Base-by-base conservation (phyloP, 192 early-diverging fungal species). In the Podochytrium sp. region DNA sequence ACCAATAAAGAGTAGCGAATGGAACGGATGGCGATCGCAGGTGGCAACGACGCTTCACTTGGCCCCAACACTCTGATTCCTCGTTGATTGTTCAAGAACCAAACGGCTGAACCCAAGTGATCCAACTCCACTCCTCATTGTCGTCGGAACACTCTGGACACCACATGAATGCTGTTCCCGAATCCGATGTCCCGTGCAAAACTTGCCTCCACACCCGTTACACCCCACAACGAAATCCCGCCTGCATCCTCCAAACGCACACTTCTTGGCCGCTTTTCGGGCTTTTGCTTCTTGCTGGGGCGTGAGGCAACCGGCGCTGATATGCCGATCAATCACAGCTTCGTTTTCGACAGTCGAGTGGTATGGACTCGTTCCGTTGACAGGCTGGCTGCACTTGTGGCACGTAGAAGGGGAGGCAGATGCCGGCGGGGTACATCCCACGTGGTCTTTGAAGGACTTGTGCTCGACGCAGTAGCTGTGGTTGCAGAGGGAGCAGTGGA, bases 391-490 rank as follows among this genome's bases (percentile, higher is more conserved):
- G 59, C 72, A 74, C 16, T 12, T 6, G 2, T 43, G 61, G 49
- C 72, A 74, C 16, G 16, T 33, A 12, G 50, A 32, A 10, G 61
- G 50, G 2, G 58, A 10, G 7, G 58, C 60, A 7, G 40, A 12
- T 52, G 47, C n/a, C 16, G 61, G 72, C 0, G 41, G 42, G 1
- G 49, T 33, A 49, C 72, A 74, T 16, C 18, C 60, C 12, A 74
- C n/a, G 61, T 78, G 76, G 30, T 52, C 51, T 32, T 74, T n/a
- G 23, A 74, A 55, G 49, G 20, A 12, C 29, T 56, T 52, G 62
- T 78, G 76, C 16, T 65, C 63, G 10, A 16, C 32, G 62, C 76
- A 78, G 56, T 65, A 78, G 32, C 32, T 42, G 1, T 37, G 10
- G 14, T 23, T 23, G 55, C 76, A 78, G 37, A 34, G 52, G 30